Percentiles rank a stretch among this genome's conserved stretches.
Conservation (phyloP, 2,329 filamentous ascomycete species). For the Remersonia thermophila region DNA sequence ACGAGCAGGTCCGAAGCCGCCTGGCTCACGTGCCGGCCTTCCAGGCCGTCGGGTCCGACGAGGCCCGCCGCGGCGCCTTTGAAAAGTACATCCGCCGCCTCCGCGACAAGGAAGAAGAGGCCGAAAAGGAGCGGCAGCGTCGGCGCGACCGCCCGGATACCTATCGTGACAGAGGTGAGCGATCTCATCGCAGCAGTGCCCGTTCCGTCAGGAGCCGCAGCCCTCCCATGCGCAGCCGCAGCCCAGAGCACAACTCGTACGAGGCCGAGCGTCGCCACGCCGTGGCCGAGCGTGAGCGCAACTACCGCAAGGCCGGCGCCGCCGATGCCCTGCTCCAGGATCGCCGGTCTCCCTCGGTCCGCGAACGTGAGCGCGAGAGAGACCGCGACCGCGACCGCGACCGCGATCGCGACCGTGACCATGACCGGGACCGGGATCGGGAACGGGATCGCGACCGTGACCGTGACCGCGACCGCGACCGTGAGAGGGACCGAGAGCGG, state of each 20-base stretch:
- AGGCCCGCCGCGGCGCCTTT: slow-evolving; percentile 70
- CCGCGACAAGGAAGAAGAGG: slow-evolving; percentile 81
- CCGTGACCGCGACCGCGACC: slow-evolving; percentile 26
- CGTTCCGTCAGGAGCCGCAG: slow-evolving; percentile 60
- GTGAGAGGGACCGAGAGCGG: slow-evolving; percentile 22
- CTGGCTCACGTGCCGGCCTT: slow-evolving; percentile 77
- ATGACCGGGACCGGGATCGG: slow-evolving; percentile 24
- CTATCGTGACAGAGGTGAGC: slow-evolving; percentile 49
- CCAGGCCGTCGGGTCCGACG: slow-evolving; percentile 68
- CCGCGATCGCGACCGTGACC: slow-evolving; percentile 21
- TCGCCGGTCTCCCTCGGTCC: slow-evolving; percentile 33
- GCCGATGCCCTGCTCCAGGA: slow-evolving; percentile 16
- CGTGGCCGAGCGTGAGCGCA: slow-evolving; percentile 84
- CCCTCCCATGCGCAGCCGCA: slow-evolving; percentile 65
- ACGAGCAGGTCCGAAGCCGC: slow-evolving; percentile 73
- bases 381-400: slow-evolving; percentile 29
- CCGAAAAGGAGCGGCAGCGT: slow-evolving; percentile 51
- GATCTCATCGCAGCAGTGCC: slow-evolving; percentile 46
- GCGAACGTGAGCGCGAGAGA: slow-evolving; percentile 25
- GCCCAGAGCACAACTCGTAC: slow-evolving; percentile 76
- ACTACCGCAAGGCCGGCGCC: slow-evolving; percentile 70
- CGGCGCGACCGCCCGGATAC: slow-evolving; percentile 40
- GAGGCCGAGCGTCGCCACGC: slow-evolving; percentile 91
- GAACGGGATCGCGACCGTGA: slow-evolving; percentile 15
- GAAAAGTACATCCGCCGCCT: slow-evolving; percentile 84